Evolutionary conservation across 495 filamentous ascomycete genomes (phyloP).

Genomic region (Aspergillus kassunensis): DNA sequence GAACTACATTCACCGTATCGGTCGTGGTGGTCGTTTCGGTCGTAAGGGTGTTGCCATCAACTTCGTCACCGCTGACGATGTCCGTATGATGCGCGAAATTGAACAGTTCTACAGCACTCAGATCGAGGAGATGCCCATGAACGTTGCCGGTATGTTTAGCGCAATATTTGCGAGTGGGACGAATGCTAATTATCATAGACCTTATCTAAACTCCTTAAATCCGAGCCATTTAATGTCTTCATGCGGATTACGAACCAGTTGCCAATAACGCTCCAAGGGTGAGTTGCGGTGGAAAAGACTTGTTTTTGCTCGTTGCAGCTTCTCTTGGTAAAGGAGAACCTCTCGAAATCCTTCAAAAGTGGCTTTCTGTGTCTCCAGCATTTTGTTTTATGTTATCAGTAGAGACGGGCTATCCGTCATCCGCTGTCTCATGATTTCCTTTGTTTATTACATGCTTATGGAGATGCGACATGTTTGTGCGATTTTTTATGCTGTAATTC

Average conservation of each 20-base stretch:
- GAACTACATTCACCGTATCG: conserved; percentile 99
- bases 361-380: conserved; percentile 44
- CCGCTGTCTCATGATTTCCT: conserved; percentile 36
- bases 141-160: conserved; percentile 46
- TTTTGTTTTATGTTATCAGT: conserved; percentile 30
- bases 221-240: conserved; percentile 30
- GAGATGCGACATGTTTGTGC: conserved; percentile 44
- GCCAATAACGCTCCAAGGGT: conserved; percentile 27
- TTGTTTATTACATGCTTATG: conserved; percentile 36
- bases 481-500: conserved; percentile 39
- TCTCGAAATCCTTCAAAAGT: conserved; percentile 43
- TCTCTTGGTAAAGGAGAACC: conserved; percentile 29
- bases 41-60: conserved; percentile 99
- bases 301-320: conserved; percentile 27
- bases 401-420: conserved; percentile 8
- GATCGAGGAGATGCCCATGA: conserved; percentile 63
- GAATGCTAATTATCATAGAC: conserved; percentile 27
- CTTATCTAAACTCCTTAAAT: conserved; percentile 47
- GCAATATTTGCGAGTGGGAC: background rate
- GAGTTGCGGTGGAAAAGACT: conserved; percentile 33
- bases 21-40: conserved; percentile 97
- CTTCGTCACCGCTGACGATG: conserved; percentile 98
- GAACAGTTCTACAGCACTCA: conserved; percentile 66
- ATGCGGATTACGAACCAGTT: conserved; percentile 45
- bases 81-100: conserved; percentile 98